Base-by-base conservation (phyloP, 1,284 basidiomycete species). In the Xerocomus minutiporus region DNA sequence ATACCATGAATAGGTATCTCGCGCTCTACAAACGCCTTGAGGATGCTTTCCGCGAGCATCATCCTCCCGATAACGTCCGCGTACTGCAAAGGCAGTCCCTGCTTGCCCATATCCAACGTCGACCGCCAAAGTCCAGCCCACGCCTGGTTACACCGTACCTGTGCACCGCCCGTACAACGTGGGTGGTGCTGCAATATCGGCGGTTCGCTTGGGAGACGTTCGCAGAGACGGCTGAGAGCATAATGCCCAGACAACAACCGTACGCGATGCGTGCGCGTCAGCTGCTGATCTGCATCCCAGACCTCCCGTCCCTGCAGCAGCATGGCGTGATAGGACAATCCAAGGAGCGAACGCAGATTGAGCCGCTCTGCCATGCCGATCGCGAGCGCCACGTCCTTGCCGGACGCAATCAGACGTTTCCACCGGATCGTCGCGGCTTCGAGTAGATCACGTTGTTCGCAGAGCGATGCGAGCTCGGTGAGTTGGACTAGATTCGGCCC, bases 381-480 rank as follows among this genome's bases (percentile, higher is more conserved):
- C 12, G 74, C 75, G 28, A 76, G 67, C 4, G 70, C 74, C 32
- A 76, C 65, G 54, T 76, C 74, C 55, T 71, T 71, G 15, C 73
- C 71, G n/a, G 74, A 73, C 40, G 64, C 58, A 23, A 76, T 71
- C 48, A 71, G 71, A n/a, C 70, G 65, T 59, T 70, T 75, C 74
- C 74, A 76, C 48, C 71, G 67, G 26, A 56, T 34, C 6, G 73
- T 61, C 0, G 72, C 67, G 3, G 66, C 65, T 1, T 76, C 73
- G 25, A 77, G 70, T 1, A 76, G 68, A 48, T 76, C 75, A 2
- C 66, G 63, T 25, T 73, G 71, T 52, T 77, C 75, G 59, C 74
- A 76, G 2, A 76, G 69, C 25, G 75, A 73, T 1, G 74, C 75
- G 32, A 76, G 71, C 59, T 76, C 75, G 1, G 74, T 76, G 51